phyloP scores from a whole-genome alignment of 108 stramenopile species.

The Nitzschia sp. region DNA sequence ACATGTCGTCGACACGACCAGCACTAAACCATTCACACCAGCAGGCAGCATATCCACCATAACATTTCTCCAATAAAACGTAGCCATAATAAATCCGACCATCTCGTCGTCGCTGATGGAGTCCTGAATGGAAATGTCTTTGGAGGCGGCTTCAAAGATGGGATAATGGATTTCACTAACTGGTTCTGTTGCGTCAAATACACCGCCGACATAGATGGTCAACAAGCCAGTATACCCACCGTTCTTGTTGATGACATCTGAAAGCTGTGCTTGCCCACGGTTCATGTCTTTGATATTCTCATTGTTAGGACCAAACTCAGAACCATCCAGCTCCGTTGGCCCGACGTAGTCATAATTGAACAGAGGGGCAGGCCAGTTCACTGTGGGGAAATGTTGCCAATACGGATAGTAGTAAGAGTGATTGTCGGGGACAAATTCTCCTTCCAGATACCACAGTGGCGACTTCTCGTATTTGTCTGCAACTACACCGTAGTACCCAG shows the following conservation, averaged over 20 bases:
- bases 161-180: slow-evolving; percentile 21
- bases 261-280: no score
- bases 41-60: slow-evolving; percentile 3
- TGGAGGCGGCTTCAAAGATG: not conserved
- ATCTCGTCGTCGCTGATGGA: not conserved
- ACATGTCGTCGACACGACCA: slow-evolving; percentile 33
- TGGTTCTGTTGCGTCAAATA: slow-evolving; percentile 14
- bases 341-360: no score
- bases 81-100: slow-evolving; percentile 2
- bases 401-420: no score
- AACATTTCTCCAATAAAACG: slow-evolving; percentile 25
- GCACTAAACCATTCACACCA: slow-evolving; percentile 35
- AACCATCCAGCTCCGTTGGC: no score
- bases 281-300: no score
- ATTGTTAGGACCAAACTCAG: no score
- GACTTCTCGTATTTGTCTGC: no score
- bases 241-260: not conserved
- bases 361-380: no score
- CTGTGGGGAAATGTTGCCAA: no score
- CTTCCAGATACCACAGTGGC: no score
- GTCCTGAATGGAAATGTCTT: not conserved
- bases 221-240: slow-evolving; percentile 4
- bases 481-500: no score
- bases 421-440: no score
- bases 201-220: not conserved